Base-by-base conservation (phyloP, 345 rosid genomes). In the Erysimum cheiranthoides region DNA sequence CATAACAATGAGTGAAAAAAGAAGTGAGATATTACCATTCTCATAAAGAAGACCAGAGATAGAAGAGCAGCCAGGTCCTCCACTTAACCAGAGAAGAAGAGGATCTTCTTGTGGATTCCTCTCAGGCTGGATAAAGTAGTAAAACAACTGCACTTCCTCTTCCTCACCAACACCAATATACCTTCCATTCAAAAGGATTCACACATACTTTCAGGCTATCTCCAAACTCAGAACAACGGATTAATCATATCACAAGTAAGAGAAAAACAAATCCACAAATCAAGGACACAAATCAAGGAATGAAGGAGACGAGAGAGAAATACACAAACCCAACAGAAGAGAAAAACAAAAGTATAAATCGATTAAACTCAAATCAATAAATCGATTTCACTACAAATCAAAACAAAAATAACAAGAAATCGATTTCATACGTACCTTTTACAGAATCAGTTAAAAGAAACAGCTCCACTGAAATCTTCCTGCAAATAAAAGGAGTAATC, bases 51-150 rank as follows among this genome's bases (percentile, higher is more conserved):
- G 70, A 45, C 73, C 88, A 5, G 85, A 64, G 36, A 88, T 51
- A 6, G 82, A 73, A 10, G 89, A 80, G 73, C 96, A 90, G 18
- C 86, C 90, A 40, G 93, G 96, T 51, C 96, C 91, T 9, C 96
- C 96, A 31, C 86, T 85, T 21, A 90, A 78, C 96, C 96, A 90
- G 25, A 86, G 73, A 65, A 90, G 27, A 43, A 90, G 72, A 62
- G 93, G 88, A 40, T 86, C 90, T n/a, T 78, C 68, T 35, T 68
- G 17, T 0, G 90, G 86, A 68, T 82, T 78, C 64, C 87, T 76
- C 78, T 88, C 84, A 5, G 96, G 88, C 70, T 84, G 75, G 3
- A 86, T 39, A 28, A 86, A 90, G 75, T 85, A 88, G 81, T 87
- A 90, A 60, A 90, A 90, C 25, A 86, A 73, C 57, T 84, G 88